These are phyloP conservation scores for Globisporangium lucens DNA, from an alignment of 352 stramenopile species.

Conservation along the genomic window DNA sequence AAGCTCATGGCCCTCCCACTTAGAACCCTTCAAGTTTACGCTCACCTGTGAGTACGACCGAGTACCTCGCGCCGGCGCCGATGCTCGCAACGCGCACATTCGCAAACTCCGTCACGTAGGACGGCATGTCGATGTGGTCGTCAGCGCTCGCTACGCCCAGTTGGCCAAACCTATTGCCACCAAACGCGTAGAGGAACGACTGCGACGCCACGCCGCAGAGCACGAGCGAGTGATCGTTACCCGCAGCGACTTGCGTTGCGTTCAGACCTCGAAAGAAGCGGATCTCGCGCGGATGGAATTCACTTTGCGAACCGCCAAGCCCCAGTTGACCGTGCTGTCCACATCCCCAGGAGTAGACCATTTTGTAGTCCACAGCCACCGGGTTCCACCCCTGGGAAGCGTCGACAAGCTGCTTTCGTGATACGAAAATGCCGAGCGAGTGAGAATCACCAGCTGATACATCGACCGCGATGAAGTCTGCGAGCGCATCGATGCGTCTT, in stretches of 20 bases:
- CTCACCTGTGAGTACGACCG: slow-evolving; percentile 44
- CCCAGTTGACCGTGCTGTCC: slow-evolving; percentile 47
- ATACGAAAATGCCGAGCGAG: slow-evolving; percentile 41
- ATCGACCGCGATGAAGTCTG: slow-evolving; percentile 32
- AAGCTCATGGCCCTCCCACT: not conserved
- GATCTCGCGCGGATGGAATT: slow-evolving; percentile 35
- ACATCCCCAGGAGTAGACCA: slow-evolving; percentile 55
- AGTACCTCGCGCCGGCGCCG: slow-evolving; percentile 53
- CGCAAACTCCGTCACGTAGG: slow-evolving; percentile 51
- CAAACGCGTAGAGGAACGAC: slow-evolving; percentile 70
- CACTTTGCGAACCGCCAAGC: slow-evolving; percentile 35
- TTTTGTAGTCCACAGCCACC: slow-evolving; percentile 22
- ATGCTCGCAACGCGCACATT: slow-evolving; percentile 35
- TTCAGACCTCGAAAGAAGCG: slow-evolving; percentile 62
- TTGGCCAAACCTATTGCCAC: slow-evolving; percentile 61
- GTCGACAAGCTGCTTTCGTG: slow-evolving; percentile 2
- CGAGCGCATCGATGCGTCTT: slow-evolving; percentile 24
- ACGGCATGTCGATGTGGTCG: slow-evolving; percentile 51
- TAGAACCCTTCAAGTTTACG: not conserved
- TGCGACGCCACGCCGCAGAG: slow-evolving; percentile 35
- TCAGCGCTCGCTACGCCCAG: slow-evolving; percentile 42
- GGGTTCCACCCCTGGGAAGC: not conserved
- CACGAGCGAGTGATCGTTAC: slow-evolving; percentile 66
- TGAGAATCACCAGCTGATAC: slow-evolving; percentile 51
- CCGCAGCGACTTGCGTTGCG: slow-evolving; percentile 37